These are phyloP conservation scores for Thraustotheca clavata DNA, from an alignment of 352 stramenopile species.

Conservation along the genomic window DNA sequence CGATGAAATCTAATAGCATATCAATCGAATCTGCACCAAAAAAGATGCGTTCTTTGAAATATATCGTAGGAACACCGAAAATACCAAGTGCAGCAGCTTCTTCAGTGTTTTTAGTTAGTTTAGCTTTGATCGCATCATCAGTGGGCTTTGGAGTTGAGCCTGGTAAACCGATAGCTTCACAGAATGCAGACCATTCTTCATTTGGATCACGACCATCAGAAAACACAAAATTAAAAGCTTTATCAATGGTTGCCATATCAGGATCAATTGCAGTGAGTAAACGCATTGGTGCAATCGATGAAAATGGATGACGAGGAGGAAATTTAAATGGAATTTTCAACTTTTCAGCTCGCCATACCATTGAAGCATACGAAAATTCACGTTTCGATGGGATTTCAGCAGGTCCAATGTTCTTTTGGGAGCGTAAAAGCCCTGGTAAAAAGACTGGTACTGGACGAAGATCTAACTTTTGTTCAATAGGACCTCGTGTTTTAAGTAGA, in stretches of 20 bases:
- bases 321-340: conserved; percentile 6
- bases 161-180: conserved; percentile 1
- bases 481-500: conserved; percentile 4
- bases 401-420: conserved; percentile 6
- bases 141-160: not conserved
- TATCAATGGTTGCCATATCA: conserved; percentile 11
- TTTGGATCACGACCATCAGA: conserved; percentile 10
- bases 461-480: conserved; percentile 12
- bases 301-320: conserved; percentile 5
- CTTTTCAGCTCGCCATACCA: conserved; percentile 4
- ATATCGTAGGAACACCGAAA: conserved; percentile 12
- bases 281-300: not conserved
- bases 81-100: conserved; percentile 4
- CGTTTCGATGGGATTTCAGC: conserved; percentile 9
- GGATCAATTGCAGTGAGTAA: not conserved
- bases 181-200: conserved; percentile 6
- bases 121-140: conserved; percentile 13
- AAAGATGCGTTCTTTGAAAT: conserved; percentile 5
- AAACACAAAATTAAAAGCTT: conserved; percentile 17
- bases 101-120: conserved; percentile 5
- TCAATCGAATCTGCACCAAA: conserved; percentile 10
- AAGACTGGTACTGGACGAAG: conserved; percentile 16
- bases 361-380: conserved; percentile 9
- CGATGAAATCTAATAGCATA: conserved; percentile 6
- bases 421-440: not conserved